phyloP scores from a whole-genome alignment of 2,329 filamentous ascomycete genomes.

The Gliomastix tumulicola region DNA sequence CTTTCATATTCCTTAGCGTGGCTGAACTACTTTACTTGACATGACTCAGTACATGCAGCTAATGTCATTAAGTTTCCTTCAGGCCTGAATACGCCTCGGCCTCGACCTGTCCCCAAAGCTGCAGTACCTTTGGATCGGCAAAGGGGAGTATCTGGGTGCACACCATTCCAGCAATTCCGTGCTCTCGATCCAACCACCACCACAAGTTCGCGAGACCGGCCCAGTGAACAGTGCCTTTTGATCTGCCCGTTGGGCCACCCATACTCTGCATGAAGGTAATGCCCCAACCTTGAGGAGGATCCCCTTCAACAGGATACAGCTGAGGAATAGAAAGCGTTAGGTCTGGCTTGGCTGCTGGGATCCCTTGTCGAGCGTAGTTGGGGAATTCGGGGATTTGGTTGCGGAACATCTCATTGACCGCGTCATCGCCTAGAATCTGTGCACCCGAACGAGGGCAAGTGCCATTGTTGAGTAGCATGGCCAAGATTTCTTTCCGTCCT shows the following conservation, averaged over 20 bases:
- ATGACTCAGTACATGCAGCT: no score
- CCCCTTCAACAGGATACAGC: conserved; percentile 34
- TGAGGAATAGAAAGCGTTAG: conserved; percentile 40
- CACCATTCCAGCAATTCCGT: conserved; percentile 47
- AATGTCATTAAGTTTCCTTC: no score
- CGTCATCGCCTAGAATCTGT: conserved; percentile 46
- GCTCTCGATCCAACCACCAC: conserved; percentile 58
- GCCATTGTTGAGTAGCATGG: conserved; percentile 58
- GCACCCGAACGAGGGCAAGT: conserved; percentile 47
- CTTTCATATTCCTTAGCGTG: no score
- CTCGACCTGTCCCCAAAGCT: conserved; percentile 31
- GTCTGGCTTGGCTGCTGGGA: conserved; percentile 38
- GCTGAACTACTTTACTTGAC: no score
- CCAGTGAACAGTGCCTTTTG: conserved; percentile 45
- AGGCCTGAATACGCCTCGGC: conserved; percentile 23
- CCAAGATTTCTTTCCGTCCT: conserved; percentile 57
- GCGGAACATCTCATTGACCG: conserved; percentile 56
- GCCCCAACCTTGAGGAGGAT: conserved; percentile 58
- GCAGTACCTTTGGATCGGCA: conserved; percentile 30
- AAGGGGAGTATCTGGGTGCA: conserved; percentile 45
- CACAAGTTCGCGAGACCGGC: conserved; percentile 52
- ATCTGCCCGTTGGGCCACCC: conserved; percentile 43
- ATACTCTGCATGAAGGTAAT: conserved; percentile 47
- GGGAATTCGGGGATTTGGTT: conserved; percentile 54
- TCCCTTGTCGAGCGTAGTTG: conserved; percentile 37